Base-by-base conservation (phyloP, 257 asterid species). In the Rehmannia glutinosa region DNA sequence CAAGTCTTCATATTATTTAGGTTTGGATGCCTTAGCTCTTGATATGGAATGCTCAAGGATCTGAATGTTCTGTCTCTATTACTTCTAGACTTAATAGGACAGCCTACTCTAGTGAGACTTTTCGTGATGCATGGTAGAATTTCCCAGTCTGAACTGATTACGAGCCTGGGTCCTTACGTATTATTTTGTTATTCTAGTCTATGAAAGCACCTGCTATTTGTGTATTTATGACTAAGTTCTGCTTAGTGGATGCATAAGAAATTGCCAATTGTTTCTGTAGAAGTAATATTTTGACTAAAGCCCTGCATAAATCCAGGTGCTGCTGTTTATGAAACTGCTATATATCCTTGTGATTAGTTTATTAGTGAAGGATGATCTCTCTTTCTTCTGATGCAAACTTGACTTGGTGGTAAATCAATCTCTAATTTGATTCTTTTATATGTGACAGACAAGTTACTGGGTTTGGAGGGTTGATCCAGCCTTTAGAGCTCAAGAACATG, bases 381-480 rank as follows among this genome's bases (percentile, higher is more conserved):
- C 66, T 71, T 53, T 69, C 66, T 66, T 19, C 35, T 32, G 30
- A 33, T 47, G 30, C 39, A 72, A 38, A 49, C n/a, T 35, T 19
- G 21, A 24, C 8, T 67, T 19, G 8, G 28, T 69, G 42, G 20
- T 59, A 33, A 42, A 52, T 49, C 27, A 36, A 35, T 38, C 6
- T 55, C 13, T 73, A 57, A 78, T 52, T 27, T 24, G 16, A 57
- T 62, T 47, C 20, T 66, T 71, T 69, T 62, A 13, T 28, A 38
- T 62, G 47, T 73, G 56, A 53, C 89, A 85, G 86, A 75, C 90
- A 50, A 83, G 74, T 73, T 81, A 84, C 76, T 88, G 91, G 96
- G 78, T 82, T 60, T 82, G 95, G 96, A 86, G 89, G 69, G 81
- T 79, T 19, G 91, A 84, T 70, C 86, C 96, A 41, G 80, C 85